A percentile compares a stretch with the other conserved stretches of the same genome.
Conservation (phyloP, 2,329 filamentous ascomycete species). For the Fusarium tjaetaba region DNA sequence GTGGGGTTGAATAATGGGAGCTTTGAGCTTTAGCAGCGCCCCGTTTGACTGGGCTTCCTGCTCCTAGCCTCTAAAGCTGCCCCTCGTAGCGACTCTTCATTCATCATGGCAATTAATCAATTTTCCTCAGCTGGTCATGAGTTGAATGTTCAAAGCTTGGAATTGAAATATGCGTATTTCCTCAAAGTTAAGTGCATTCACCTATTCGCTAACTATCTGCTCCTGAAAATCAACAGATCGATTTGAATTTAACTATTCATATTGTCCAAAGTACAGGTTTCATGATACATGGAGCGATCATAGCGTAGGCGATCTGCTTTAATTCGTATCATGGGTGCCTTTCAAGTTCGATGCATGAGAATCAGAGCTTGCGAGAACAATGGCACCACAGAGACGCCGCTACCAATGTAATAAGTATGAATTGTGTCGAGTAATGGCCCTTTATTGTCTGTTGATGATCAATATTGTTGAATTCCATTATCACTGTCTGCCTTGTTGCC, state of each 20-base stretch:
- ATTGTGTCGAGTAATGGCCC: neutral
- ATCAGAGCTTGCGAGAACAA: neutral
- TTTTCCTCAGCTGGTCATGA: neutral
- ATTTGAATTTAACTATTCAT: neutral
- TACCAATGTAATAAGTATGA: too few species aligned
- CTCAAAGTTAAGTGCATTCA: too few species aligned
- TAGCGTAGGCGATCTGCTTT: slow-evolving; percentile 13
- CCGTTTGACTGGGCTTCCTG: slow-evolving; percentile 24
- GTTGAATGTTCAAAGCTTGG: neutral
- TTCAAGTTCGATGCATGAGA: neutral
- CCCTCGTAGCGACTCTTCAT: slow-evolving; percentile 23
- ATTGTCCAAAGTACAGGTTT: slow-evolving; percentile 13
- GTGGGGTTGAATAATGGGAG: slow-evolving; percentile 40
- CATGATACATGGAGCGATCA: slow-evolving; percentile 24
- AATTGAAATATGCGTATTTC: accelerated
- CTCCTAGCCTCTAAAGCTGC: slow-evolving; percentile 19
- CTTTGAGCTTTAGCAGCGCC: slow-evolving; percentile 35
- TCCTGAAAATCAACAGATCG: neutral
- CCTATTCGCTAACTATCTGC: neutral
- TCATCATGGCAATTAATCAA: slow-evolving; percentile 19
- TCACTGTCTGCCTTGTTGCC: slow-evolving; percentile 47
- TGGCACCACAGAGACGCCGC: neutral
- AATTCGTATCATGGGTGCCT: slow-evolving; percentile 1
- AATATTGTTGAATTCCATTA: neutral
- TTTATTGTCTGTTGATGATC: neutral